Evolutionary conservation across 768 basidiomycete species (phyloP), one percentile per base, ranked within the genome.

Genomic region (Leccinellum albellum): DNA sequence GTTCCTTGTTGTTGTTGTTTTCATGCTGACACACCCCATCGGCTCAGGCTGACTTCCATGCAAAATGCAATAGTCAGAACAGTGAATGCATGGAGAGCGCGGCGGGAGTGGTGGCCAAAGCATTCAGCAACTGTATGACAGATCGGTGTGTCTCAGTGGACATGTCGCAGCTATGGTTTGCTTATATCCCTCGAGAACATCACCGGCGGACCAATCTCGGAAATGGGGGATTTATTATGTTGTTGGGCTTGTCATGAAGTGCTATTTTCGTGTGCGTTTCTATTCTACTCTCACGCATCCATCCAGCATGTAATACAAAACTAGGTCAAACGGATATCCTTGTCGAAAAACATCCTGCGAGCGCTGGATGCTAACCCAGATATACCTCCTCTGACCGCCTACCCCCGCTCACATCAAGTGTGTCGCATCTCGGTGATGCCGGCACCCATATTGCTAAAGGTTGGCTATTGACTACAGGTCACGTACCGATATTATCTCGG

Each of bases 401-500:
- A 87, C 66, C 94, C 94, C 20, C 82, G 87, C 24, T 84, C 90
- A 17, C 94, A 96, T 73, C 93, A 94, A 75, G 91, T 91, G 69
- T 58, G 73, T 61, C 40, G 45, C 56, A 54, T 58, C 52, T 62
- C 54, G 56, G 50, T 57, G 60, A 58, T 20, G 32, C 5, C 1
- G 12, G 17, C 46, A 29, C 28, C 32, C 47, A 26, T 53, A 26
- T 60, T 55, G 44, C 58, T 56, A 53, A 54, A 62, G 44, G 31
- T 50, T 35, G 23, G 65, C 68, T 48, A 67, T 44, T 49, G 56
- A 57, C 61, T 58, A 58, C 75, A 94, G 89, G 93, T 97, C 51
- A 95, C 95, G 23, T 97, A 90, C 74, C 80, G 86, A 59, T 99
- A 96, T 77, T 98, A 98, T 69, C 74, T 97, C 49, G 97, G 96